Base-by-base conservation (phyloP, 2,329 filamentous ascomycete genomes). In the Colletotrichum agaves region DNA sequence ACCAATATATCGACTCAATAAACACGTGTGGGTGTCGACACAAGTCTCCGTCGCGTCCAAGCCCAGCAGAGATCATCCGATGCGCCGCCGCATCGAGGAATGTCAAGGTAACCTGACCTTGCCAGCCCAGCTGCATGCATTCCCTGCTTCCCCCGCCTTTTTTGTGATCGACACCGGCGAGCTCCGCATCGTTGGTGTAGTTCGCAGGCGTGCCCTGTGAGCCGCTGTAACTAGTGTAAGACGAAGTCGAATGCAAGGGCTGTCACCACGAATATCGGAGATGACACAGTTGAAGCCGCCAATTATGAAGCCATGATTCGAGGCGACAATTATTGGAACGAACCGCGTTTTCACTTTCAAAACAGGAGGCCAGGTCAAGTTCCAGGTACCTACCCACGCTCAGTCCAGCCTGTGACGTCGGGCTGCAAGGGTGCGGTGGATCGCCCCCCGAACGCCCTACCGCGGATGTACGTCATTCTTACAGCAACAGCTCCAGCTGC, bases 391-490 rank as follows among this genome's bases (percentile, higher is more conserved):
- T 7, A 27, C 8, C n/a, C 4, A 11, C 13, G 21, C 46, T n/a
- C 5, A 49, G 46, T n/a, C 13, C 15, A 33, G 55, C 47, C 35
- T 33, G 65, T 68, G 65, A 68, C 65, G 65, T 68, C 41, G 53
- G n/a, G 33, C 33, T 47, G 11, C 53, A 58, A 46, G 55, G 46
- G 41, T 60, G 41, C 21, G 15, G 57, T 61, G 63, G 63, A 66
- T 66, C 57, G 47, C 19, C 56, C 31, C 6, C 39, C 6, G 23
- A 55, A 27, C 15, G 21, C 47, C 47, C 57, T 47, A 13, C 39
- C 23, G n/a, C 21, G 49, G 3, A 41, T 39, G 49, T 57, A 65
- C 65, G 65, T 68, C 61, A 65, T 68, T 43, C 65, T 64, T 49
- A 68, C 65, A 67, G 53, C 61, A 43, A 53, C 3, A 49, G 19